Conservation (phyloP, 2,329 filamentous ascomycete genomes). For the Periconia sp. region DNA sequence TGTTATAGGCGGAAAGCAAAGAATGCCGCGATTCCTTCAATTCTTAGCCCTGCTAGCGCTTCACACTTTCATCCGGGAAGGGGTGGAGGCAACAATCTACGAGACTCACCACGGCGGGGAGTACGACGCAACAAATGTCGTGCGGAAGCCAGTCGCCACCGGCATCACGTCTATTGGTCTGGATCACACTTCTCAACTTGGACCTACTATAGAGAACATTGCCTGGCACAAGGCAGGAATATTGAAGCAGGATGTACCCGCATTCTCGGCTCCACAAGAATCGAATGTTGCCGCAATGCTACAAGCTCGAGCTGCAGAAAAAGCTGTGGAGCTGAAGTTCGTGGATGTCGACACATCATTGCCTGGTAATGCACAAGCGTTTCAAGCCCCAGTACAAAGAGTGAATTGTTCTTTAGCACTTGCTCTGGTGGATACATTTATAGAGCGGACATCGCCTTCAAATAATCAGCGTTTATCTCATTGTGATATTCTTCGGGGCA, state of each 20-base stretch:
- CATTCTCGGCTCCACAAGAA: conserved; percentile 44
- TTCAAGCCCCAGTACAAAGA: conserved; percentile 16
- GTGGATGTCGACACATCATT: conserved; percentile 15
- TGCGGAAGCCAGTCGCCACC: conserved; percentile 62
- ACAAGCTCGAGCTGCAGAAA: conserved; percentile 16
- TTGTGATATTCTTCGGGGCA: too few species aligned
- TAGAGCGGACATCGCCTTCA: conserved; percentile 3
- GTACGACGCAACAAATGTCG: conserved; percentile 68
- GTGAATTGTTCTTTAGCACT: conserved; percentile 19
- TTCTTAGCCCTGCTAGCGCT: conserved; percentile 61
- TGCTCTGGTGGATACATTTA: conserved; percentile 8
- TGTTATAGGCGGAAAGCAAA: conserved; percentile 2
- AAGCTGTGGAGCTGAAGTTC: conserved; percentile 13
- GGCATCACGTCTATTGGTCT: conserved; percentile 72
- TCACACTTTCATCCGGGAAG: conserved; percentile 69
- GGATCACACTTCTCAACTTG: conserved; percentile 70
- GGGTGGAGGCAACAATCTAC: conserved; percentile 67
- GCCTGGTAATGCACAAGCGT: conserved; percentile 5
- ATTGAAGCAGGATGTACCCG: conserved; percentile 65
- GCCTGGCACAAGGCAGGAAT: conserved; percentile 79
- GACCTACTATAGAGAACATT: conserved; percentile 68
- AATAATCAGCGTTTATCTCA: too few species aligned
- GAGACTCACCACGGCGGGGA: conserved; percentile 69
- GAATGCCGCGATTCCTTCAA: conserved; percentile 70
- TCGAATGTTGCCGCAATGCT: conserved; percentile 11